Evolutionary conservation across 2,329 filamentous ascomycete genomes (phyloP).

Genomic region (Venturia aucupariae): DNA sequence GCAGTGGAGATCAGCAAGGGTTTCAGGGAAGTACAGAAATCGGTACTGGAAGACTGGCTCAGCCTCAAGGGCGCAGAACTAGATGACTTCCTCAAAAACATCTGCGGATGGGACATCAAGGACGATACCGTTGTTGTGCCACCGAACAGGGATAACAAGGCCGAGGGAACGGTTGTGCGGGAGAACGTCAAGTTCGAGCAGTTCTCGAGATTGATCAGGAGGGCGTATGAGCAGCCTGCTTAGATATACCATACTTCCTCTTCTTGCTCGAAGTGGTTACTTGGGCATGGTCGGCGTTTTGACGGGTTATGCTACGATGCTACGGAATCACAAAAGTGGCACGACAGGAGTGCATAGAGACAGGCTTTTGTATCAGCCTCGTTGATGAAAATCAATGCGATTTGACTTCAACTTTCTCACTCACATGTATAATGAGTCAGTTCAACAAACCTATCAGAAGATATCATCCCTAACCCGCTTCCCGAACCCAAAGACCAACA

Average conservation of each 20-base stretch:
- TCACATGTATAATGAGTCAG: no score
- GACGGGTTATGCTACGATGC: neutral
- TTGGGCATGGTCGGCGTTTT: neutral
- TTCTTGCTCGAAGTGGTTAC: neutral
- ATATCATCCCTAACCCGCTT: no score
- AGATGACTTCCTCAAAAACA: slow-evolving; percentile 40
- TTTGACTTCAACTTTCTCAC: no score
- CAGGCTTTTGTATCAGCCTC: neutral
- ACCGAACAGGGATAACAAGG: slow-evolving; percentile 94
- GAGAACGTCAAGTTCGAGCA: slow-evolving; percentile 92
- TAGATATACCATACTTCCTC: slow-evolving; percentile 17
- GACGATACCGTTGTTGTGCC: slow-evolving; percentile 63
- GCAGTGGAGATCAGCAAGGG: slow-evolving; percentile 82
- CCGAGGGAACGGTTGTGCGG: slow-evolving; percentile 86
- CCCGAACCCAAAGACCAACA: no score
- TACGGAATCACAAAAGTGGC: neutral
- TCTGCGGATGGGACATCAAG: slow-evolving; percentile 75
- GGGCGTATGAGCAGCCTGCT: slow-evolving; percentile 76
- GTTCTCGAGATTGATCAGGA: slow-evolving; percentile 68
- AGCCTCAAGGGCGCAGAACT: slow-evolving; percentile 39
- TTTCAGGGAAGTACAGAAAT: slow-evolving; percentile 57
- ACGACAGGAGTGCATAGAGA: neutral
- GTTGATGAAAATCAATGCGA: neutral
- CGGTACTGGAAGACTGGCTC: slow-evolving; percentile 41
- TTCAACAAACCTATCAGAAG: no score